Evolutionary conservation across 2,329 filamentous ascomycete species (phyloP).

Genomic region (Fusarium gaditjirri): DNA sequence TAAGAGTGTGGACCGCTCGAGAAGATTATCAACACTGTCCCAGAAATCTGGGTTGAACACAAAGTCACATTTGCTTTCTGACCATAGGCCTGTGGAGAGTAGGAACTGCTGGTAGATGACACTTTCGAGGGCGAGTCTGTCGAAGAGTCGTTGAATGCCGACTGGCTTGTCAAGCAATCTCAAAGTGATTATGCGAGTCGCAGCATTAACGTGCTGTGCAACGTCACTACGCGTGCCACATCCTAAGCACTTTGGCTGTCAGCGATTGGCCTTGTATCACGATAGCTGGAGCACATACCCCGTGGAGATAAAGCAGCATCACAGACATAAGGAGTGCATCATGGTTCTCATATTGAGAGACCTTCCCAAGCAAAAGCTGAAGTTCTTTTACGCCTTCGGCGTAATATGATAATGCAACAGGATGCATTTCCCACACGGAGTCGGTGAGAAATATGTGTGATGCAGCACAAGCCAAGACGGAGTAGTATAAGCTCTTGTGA

Average conservation of each 20-base stretch:
- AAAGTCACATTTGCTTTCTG: constrained; percentile 12
- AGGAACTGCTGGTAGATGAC: constrained; percentile 41
- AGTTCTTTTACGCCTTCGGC: constrained; percentile 35
- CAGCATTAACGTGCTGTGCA: constrained; percentile 35
- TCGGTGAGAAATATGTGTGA: constrained; percentile 40
- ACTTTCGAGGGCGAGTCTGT: constrained; percentile 39
- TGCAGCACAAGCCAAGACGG: constrained; percentile 44
- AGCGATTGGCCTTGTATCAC: rapidly evolving
- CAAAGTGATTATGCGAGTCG: constrained; percentile 31
- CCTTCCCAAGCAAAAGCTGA: constrained; percentile 20
- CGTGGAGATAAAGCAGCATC: constrained; percentile 42
- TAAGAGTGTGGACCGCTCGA: constrained; percentile 21
- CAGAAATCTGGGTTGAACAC: constrained; percentile 33
- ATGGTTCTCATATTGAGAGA: constrained; percentile 27
- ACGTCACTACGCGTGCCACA: constrained; percentile 35
- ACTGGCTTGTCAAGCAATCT: constrained; percentile 16
- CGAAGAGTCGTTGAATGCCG: constrained; percentile 27
- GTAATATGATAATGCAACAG: constrained; percentile 39
- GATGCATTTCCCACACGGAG: constrained; percentile 26
- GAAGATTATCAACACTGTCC: constrained; percentile 25
- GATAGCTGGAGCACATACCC: constrained; percentile 14
- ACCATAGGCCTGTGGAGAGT: constrained; percentile 36
- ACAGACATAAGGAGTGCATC: constrained; percentile 42
- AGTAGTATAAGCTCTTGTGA: constrained; percentile 44
- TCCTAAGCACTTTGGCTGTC: constrained; percentile 26